Base-by-base conservation (phyloP, 2,329 filamentous ascomycete species). In the Alternaria brassicae region DNA sequence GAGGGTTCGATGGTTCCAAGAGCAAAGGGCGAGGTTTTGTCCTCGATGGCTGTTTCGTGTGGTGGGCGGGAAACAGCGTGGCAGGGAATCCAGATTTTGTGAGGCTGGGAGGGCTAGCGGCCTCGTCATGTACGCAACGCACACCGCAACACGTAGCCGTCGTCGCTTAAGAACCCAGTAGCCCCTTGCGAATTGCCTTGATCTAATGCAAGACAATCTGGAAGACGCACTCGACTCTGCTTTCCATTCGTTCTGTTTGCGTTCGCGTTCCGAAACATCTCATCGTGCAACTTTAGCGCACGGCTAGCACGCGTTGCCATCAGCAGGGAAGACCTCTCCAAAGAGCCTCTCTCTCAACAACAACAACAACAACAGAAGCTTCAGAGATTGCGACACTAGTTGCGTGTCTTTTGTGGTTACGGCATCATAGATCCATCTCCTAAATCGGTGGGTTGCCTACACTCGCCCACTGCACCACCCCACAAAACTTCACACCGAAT, bases 81-180 rank as follows among this genome's bases (percentile, higher is more conserved):
- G 67, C 64, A 61, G 66, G 61, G 60, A 53, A 65, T 40, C 54
- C 39, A 25, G 47, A 49, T 59, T 59, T 56, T 56, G 54, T 58
- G 65, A 62, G 61, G 67, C 66, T 69, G 64, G 64, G 58, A 60
- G 28, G 54, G 45, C 54, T 56, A 63, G 61, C 53, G 55, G 55
- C 53, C 59, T 60, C 62, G 62, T 66, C 67, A 70, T 58, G 55
- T 23, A 23, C 44, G 44, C 37, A 41, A 53, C 45, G 42, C 62
- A 63, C 68, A 71, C 68, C 68, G 68, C 68, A 68, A 66, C 61
- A 69, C 61, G 63, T 52, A 61, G 60, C 58, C 36, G 55, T 64
- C 32, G 55, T 63, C 51, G 56, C 66, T 65, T 58, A 62, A 44
- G 44, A 49, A 44, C 21, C 56, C 56, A 59, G 56, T 56, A n/a